Evolutionary conservation across 768 basidiomycete species (phyloP).

Genomic region (Trametes meyenii): DNA sequence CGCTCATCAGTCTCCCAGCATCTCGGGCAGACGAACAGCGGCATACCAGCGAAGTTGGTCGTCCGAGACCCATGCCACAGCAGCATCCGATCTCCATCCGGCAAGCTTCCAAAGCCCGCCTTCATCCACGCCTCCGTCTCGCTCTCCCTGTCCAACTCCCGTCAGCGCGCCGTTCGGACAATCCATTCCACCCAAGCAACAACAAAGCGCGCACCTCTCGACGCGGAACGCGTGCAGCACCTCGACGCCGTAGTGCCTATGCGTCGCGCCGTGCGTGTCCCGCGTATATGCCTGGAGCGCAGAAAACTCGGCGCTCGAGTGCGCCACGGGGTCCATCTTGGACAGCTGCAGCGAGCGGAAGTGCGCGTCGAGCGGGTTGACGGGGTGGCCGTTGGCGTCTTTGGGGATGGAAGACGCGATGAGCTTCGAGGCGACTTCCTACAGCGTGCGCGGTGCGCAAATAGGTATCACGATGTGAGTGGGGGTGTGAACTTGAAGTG

Average conservation of each 20-base stretch:
- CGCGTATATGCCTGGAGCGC: constrained; percentile 49
- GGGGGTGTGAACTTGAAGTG: not conserved
- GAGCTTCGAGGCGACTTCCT: constrained; percentile 64
- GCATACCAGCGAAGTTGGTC: constrained; percentile 60
- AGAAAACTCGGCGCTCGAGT: constrained; percentile 47
- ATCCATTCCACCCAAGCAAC: not conserved
- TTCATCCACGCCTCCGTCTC: constrained; percentile 47
- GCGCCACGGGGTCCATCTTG: constrained; percentile 51
- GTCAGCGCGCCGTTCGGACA: constrained; percentile 26
- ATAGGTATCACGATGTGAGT: not conserved
- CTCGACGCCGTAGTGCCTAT: constrained; percentile 45
- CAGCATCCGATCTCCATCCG: constrained; percentile 53
- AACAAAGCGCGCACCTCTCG: constrained; percentile 43
- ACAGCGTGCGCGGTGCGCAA: not conserved
- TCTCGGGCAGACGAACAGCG: not conserved
- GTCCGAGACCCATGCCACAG: constrained; percentile 67
- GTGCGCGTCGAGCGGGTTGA: constrained; percentile 60
- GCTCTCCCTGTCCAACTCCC: constrained; percentile 33
- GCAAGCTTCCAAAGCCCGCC: constrained; percentile 47
- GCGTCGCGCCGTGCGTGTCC: constrained; percentile 61
- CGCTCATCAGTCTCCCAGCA: too few relatives aligned
- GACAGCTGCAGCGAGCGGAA: constrained; percentile 55
- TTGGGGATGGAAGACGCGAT: constrained; percentile 42
- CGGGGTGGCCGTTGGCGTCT: constrained; percentile 48
- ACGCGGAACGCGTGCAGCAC: constrained; percentile 56